phyloP scores from a whole-genome alignment of 805 yeast genomes.

The Zygotorulaspora sp. region DNA sequence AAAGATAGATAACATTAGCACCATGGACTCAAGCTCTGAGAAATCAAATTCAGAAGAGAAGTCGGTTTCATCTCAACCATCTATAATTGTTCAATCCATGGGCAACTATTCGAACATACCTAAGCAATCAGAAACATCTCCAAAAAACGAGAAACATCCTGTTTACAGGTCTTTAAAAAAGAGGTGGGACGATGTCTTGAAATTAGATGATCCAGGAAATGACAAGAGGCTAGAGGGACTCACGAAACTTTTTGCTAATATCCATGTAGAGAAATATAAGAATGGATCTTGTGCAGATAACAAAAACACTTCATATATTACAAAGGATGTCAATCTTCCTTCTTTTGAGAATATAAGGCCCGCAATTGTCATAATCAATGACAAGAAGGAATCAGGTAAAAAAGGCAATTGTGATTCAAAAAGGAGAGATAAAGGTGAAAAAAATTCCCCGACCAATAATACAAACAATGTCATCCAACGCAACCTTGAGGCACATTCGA shows the following conservation, averaged over 20 bases:
- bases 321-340: no score
- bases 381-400: no score
- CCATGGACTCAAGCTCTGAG: not conserved
- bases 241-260: slow-evolving; percentile 4
- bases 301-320: no score
- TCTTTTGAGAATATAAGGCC: no score
- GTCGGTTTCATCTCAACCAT: not conserved
- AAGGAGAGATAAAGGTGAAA: not conserved
- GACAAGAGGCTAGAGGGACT: slow-evolving; percentile 1
- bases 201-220: slow-evolving; percentile 3
- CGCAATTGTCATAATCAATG: no score
- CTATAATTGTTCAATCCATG: slow-evolving; percentile 2
- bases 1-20: not conserved
- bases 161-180: not conserved
- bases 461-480: no score
- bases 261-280: no score
- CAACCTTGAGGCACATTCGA: no score
- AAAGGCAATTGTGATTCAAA: no score
- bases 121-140: not conserved
- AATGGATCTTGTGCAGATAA: no score
- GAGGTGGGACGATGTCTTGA: slow-evolving; percentile 4
- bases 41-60: no score
- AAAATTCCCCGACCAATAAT: no score
- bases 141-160: not conserved
- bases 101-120: not conserved